Evolutionary conservation across 2,329 filamentous ascomycete species (phyloP).

Genomic region (Leptographium lundbergii): DNA sequence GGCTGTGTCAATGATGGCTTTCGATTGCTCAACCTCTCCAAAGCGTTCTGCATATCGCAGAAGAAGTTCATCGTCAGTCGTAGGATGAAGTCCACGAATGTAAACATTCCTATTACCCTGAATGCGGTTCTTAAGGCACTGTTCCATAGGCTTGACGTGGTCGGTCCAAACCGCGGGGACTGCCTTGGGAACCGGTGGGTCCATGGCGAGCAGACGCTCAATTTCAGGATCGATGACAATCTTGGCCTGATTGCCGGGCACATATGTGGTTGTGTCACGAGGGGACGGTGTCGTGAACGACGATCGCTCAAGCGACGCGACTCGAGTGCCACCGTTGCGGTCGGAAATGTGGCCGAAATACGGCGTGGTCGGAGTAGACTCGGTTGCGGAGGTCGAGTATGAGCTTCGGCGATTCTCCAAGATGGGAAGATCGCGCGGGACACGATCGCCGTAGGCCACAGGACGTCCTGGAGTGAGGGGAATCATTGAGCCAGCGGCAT

Average conservation of each 20-base stretch:
- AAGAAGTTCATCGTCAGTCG: constrained; percentile 86
- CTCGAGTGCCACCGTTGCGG: constrained; percentile 39
- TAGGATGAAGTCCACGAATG: constrained; percentile 88
- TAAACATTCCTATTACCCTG: constrained; percentile 94
- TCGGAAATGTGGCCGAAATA: constrained; percentile 47
- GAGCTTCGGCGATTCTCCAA: constrained; percentile 55
- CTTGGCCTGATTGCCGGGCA: constrained; percentile 26
- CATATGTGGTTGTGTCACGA: constrained; percentile 34
- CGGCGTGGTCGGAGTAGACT: constrained; percentile 53
- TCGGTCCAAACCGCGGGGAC: constrained; percentile 85
- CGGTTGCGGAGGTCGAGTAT: constrained; percentile 47
- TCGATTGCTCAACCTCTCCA: constrained; percentile 88
- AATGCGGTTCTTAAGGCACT: constrained; percentile 86
- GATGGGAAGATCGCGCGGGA: constrained; percentile 42
- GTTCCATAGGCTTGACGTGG: constrained; percentile 78
- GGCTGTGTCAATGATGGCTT: constrained; percentile 93
- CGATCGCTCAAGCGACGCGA: constrained; percentile 46
- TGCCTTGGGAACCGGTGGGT: constrained; percentile 75
- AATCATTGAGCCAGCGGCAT: constrained; percentile 19
- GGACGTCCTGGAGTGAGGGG: constrained; percentile 42
- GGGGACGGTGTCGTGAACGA: constrained; percentile 56
- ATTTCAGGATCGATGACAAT: constrained; percentile 34
- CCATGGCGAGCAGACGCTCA: constrained; percentile 55
- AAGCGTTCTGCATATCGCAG: constrained; percentile 75
- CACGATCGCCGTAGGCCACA: constrained; percentile 29